A percentile compares a stretch with the other conserved stretches of the same genome.
phyloP scores from a whole-genome alignment of 23 red algal genomes.

The Gracilaria domingensis region DNA sequence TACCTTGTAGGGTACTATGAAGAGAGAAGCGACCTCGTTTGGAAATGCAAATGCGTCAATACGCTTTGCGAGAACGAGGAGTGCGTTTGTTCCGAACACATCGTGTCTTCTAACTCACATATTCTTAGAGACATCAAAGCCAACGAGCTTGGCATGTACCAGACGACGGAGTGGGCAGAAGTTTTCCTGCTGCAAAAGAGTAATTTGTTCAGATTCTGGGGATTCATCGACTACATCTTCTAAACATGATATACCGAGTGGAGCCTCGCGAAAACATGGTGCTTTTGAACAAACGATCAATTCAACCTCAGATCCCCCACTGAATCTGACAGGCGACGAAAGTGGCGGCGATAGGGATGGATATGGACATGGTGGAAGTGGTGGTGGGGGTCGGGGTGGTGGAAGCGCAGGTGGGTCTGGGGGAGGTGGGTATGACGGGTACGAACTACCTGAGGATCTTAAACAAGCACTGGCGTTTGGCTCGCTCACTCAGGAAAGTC shows the following conservation, averaged over 20 bases:
- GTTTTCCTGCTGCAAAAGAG: not conserved
- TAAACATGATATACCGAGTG: not conserved
- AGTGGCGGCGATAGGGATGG: not conserved
- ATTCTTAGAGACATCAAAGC: not conserved
- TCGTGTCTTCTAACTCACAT: no score
- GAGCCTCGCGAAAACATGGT: not conserved
- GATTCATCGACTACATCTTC: not conserved
- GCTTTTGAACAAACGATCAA: not conserved
- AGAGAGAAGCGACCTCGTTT: no score
- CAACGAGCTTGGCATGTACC: not conserved
- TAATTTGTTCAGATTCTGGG: not conserved
- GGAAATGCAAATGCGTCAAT: no score
- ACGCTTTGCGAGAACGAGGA: not conserved
- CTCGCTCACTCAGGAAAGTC: constrained; percentile 43
- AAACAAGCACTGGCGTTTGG: constrained; percentile 56
- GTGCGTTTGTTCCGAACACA: not conserved
- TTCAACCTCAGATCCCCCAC: not conserved
- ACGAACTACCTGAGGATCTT: constrained; percentile 76
- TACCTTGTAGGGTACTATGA: no score
- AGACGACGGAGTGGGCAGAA: not conserved
- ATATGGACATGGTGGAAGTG: constrained; percentile 32
- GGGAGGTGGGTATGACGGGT: constrained; percentile 15
- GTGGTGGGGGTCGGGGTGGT: constrained; percentile 38
- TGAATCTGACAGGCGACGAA: not conserved
- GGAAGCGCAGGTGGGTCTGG: constrained; percentile 36